Evolutionary conservation across 768 basidiomycete genomes (phyloP).

Genomic region (Termitomyces sp.): DNA sequence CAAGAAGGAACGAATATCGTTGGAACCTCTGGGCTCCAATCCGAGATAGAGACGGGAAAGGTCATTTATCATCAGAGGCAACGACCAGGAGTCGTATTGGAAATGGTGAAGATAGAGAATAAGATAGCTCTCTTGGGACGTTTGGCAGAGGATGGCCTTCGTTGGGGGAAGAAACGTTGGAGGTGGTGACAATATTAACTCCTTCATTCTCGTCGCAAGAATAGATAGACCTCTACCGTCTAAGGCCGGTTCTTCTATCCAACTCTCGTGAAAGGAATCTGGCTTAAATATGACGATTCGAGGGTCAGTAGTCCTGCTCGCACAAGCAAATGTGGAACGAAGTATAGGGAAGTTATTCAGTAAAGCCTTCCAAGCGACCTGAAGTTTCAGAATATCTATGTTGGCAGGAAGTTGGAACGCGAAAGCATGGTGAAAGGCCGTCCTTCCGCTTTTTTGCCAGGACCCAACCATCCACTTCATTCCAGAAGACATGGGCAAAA

Average conservation of each 20-base stretch:
- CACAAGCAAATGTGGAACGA: constrained; percentile 35
- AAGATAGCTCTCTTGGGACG: constrained; percentile 16
- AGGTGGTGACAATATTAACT: constrained; percentile 19
- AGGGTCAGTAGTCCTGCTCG: constrained; percentile 14
- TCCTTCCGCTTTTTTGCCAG: constrained; percentile 35
- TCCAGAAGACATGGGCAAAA: constrained; percentile 22
- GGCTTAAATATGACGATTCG: constrained; percentile 22
- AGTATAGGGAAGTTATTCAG: constrained; percentile 30
- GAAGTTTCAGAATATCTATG: constrained; percentile 23
- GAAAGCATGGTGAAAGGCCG: constrained; percentile 39
- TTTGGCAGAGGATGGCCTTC: constrained; percentile 18
- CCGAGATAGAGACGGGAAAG: constrained; percentile 29
- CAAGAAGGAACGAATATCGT: constrained; percentile 23
- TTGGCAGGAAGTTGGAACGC: constrained; percentile 27
- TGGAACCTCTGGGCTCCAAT: constrained; percentile 14
- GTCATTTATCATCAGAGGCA: constrained; percentile 33
- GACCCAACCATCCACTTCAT: constrained; percentile 35
- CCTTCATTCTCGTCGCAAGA: constrained; percentile 17
- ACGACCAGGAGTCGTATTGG: constrained; percentile 46
- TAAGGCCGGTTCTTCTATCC: constrained; percentile 16
- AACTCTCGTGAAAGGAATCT: constrained; percentile 10
- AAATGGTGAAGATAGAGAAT: constrained; percentile 37
- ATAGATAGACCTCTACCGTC: constrained; percentile 10
- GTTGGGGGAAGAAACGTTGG: constrained; percentile 16
- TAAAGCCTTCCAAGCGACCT: constrained; percentile 30